These are phyloP conservation scores for Aureobasidium sp. DNA, from an alignment of 2,329 filamentous ascomycete genomes.

Conservation along the genomic window DNA sequence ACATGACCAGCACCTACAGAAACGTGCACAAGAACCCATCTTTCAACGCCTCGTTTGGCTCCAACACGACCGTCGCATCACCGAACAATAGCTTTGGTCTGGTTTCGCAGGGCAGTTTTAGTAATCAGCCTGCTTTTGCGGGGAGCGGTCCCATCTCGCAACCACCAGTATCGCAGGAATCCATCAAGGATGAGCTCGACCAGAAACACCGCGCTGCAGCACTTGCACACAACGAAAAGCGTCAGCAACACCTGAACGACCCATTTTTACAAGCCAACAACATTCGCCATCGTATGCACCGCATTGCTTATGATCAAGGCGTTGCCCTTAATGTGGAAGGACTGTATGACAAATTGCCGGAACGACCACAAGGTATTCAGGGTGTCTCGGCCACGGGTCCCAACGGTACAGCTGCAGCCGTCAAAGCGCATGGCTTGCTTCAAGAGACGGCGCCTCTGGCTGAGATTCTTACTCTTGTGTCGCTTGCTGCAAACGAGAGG, in stretches of 20 bases:
- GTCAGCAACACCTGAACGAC: constrained; percentile 64
- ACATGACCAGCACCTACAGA: constrained; percentile 59
- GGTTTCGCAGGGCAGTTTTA: constrained; percentile 35
- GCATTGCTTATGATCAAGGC: constrained; percentile 53
- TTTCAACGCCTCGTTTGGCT: constrained; percentile 27
- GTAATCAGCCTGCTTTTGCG: constrained; percentile 32
- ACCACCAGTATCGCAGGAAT: constrained; percentile 54
- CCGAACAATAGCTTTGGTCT: constrained; percentile 42
- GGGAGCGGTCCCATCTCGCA: constrained; percentile 41
- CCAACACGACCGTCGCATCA: constrained; percentile 27
- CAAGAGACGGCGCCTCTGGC: constrained; percentile 64
- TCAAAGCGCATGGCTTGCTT: constrained; percentile 56
- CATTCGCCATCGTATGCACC: constrained; percentile 48
- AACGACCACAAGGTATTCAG: constrained; percentile 12
- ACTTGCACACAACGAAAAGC: constrained; percentile 51
- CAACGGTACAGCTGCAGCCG: constrained; percentile 24
- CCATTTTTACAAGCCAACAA: constrained; percentile 63
- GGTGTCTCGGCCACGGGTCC: constrained; percentile 23
- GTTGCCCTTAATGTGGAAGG: constrained; percentile 54
- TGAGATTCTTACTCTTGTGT: constrained; percentile 76
- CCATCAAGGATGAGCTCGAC: constrained; percentile 60
- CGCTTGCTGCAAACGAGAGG: constrained; percentile 74
- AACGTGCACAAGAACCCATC: constrained; percentile 18
- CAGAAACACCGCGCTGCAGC: constrained; percentile 61
- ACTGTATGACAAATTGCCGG: constrained; percentile 38